Evolutionary conservation across 163 green algal genomes (phyloP).

Genomic region (Volvox carteri): DNA sequence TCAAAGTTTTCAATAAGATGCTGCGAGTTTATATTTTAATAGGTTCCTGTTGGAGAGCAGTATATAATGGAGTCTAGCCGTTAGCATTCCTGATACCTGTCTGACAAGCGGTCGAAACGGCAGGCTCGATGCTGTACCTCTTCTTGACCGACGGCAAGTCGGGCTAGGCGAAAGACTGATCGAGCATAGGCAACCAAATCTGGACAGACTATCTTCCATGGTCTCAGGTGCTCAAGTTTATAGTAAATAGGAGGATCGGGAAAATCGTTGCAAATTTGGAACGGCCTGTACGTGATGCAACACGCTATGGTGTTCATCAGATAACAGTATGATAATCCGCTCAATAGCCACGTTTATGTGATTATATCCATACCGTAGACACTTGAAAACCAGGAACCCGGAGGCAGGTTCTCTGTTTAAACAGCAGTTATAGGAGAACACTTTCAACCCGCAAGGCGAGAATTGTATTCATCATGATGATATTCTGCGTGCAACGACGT

Average conservation of each 20-base stretch:
- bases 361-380: background rate
- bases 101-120: background rate
- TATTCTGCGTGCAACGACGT: background rate
- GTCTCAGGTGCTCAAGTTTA: too few relatives aligned
- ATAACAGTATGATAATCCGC: background rate
- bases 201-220: background rate
- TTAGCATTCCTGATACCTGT: background rate
- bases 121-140: background rate
- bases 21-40: too few relatives aligned
- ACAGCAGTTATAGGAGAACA: background rate
- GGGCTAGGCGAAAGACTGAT: background rate
- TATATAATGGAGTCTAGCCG: background rate
- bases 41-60: too few relatives aligned
- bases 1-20: too few relatives aligned
- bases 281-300: background rate
- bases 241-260: background rate
- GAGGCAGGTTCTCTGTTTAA: too few relatives aligned
- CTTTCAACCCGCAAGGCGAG: background rate
- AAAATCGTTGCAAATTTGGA: background rate
- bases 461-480: background rate
- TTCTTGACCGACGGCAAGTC: background rate
- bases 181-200: background rate
- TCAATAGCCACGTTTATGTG: background rate
- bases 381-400: background rate
- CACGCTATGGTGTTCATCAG: background rate